phyloP scores from a whole-genome alignment of 371 early-diverging fungal species.

The Mucor lusitanicus region DNA sequence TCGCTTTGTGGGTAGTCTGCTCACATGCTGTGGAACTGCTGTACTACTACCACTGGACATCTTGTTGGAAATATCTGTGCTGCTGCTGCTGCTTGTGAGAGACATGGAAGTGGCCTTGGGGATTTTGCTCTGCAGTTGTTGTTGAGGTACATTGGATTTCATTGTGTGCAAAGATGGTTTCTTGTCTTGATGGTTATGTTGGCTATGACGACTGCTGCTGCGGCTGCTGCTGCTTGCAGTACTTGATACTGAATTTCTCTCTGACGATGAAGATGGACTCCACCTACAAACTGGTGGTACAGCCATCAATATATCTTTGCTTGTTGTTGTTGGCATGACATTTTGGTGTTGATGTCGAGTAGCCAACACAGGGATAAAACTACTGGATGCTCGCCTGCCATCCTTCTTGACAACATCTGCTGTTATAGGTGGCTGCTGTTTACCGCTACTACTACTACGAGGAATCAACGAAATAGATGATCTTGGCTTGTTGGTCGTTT shows the following conservation, averaged over 20 bases:
- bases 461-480: constrained; percentile 3
- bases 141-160: neutral
- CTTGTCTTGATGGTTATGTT: neutral
- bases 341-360: neutral
- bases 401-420: neutral
- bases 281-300: neutral
- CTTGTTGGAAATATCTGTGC: neutral
- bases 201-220: neutral
- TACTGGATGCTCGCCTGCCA: neutral
- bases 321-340: too few species aligned
- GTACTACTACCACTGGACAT: too few species aligned
- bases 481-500: neutral
- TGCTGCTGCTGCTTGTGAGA: neutral
- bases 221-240: neutral
- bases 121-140: neutral
- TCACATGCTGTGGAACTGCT: neutral
- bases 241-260: neutral
- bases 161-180: neutral
- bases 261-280: constrained; percentile 4
- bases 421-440: neutral
- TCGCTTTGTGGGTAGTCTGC: neutral
- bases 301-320: neutral
- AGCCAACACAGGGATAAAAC: constrained; percentile 1
- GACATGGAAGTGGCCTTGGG: neutral
- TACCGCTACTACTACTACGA: neutral